Percentiles rank a stretch among this genome's conserved stretches.
These are phyloP conservation scores for Suhomyces kunorum DNA, from an alignment of 1,139 yeast species.

Conservation along the genomic window DNA sequence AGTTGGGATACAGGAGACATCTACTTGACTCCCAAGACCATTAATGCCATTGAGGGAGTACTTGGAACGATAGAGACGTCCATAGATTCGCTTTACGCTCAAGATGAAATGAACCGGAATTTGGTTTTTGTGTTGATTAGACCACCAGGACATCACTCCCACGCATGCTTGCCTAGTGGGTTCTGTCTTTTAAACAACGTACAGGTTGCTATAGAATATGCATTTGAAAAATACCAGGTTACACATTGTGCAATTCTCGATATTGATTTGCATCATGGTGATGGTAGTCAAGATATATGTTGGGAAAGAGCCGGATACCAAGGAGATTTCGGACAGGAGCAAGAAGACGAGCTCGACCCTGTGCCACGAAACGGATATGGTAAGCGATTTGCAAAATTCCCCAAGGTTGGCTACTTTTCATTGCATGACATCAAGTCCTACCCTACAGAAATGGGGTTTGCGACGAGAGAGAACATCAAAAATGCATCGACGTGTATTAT, in stretches of 20 bases:
- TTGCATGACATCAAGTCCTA: slow-evolving; percentile 84
- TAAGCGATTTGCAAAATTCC: slow-evolving; percentile 53
- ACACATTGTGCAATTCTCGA: slow-evolving; percentile 84
- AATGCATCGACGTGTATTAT: slow-evolving; percentile 80
- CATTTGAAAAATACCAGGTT: slow-evolving; percentile 60
- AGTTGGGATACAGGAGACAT: slow-evolving; percentile 87
- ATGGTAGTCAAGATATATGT: slow-evolving; percentile 85
- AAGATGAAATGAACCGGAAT: slow-evolving; percentile 36
- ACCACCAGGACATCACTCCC: slow-evolving; percentile 94
- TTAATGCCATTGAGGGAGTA: slow-evolving; percentile 76
- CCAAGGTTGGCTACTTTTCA: slow-evolving; percentile 80
- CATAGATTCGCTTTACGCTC: slow-evolving; percentile 45
- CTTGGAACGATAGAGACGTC: slow-evolving; percentile 78
- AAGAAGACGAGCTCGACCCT: slow-evolving; percentile 40
- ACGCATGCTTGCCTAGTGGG: slow-evolving; percentile 82
- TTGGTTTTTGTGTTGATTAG: slow-evolving; percentile 71
- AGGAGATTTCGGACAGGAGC: slow-evolving; percentile 52
- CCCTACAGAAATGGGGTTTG: slow-evolving; percentile 80
- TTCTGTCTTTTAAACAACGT: slow-evolving; percentile 82
- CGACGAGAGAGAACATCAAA: slow-evolving; percentile 67
- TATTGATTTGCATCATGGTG: slow-evolving; percentile 90
- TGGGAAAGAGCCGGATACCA: slow-evolving; percentile 74
- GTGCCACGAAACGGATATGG: slow-evolving; percentile 53
- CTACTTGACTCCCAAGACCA: slow-evolving; percentile 66
- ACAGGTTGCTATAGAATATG: slow-evolving; percentile 81